phyloP scores from a whole-genome alignment of 2,329 filamentous ascomycete genomes.

The Capronia americana region DNA sequence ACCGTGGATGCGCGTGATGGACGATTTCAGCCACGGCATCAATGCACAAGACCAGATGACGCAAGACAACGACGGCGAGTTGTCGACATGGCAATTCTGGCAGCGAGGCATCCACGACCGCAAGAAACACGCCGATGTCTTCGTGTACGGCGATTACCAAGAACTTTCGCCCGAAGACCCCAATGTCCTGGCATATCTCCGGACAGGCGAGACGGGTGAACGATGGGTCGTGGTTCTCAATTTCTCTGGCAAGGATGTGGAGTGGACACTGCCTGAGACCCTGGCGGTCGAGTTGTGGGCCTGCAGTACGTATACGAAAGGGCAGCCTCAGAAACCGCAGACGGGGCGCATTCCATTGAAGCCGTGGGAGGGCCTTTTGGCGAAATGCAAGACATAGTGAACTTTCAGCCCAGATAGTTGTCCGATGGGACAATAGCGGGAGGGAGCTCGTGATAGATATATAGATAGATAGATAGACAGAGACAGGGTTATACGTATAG shows the following conservation, averaged over 20 bases:
- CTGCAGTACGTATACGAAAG: conserved; percentile 36
- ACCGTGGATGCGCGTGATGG: conserved; percentile 68
- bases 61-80: conserved; percentile 16
- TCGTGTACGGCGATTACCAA: conserved; percentile 40
- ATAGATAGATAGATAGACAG: neutral
- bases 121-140: conserved; percentile 38
- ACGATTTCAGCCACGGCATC: conserved; percentile 57
- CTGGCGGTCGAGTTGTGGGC: conserved; percentile 36
- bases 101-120: conserved; percentile 37
- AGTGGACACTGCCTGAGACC: conserved; percentile 35
- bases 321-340: conserved; percentile 30
- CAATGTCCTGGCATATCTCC: conserved; percentile 35
- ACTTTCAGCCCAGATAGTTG: neutral
- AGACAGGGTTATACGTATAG: neutral
- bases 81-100: conserved; percentile 41
- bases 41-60: conserved; percentile 65
- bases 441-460: neutral
- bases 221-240: conserved; percentile 40
- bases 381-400: conserved; percentile 27
- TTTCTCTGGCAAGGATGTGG: conserved; percentile 38
- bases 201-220: conserved; percentile 28
- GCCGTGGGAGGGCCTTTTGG: conserved; percentile 40
- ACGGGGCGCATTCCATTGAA: conserved; percentile 31
- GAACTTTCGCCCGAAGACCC: conserved; percentile 35
- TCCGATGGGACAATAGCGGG: neutral